Conservation (phyloP, 2,329 filamentous ascomycete genomes). For the Pseudogymnoascus sp. region DNA sequence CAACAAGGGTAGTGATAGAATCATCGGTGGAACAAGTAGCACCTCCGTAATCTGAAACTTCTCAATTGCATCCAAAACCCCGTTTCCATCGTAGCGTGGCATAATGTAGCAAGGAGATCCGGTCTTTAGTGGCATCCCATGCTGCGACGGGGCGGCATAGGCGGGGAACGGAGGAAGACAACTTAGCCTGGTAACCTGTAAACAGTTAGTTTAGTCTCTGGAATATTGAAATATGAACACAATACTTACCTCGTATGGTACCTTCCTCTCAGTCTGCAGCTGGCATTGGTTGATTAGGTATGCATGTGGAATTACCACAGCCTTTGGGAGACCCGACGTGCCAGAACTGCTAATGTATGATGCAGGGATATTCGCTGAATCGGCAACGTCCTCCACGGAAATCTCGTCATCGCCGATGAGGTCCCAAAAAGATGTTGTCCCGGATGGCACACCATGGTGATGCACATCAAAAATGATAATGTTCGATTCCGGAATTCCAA, state of each 20-base stretch:
- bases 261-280: conserved; percentile 43
- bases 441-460: background rate
- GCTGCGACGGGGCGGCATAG: conserved; percentile 68
- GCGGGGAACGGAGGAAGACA: conserved; percentile 49
- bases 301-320: conserved; percentile 30
- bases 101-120: conserved; percentile 65
- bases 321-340: conserved; percentile 50
- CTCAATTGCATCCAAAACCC: conserved; percentile 60
- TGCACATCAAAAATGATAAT: conserved; percentile 17
- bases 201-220: conserved; percentile 27
- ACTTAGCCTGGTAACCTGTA: conserved; percentile 40
- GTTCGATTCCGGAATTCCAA: conserved; percentile 19
- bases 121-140: conserved; percentile 59
- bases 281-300: conserved; percentile 30
- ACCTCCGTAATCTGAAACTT: conserved; percentile 59
- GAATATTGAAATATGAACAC: conserved; percentile 37
- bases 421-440: background rate
- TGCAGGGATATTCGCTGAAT: conserved; percentile 29
- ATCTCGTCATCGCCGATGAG: background rate
- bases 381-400: conserved; percentile 13
- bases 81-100: conserved; percentile 65
- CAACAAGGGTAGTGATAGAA: conserved; percentile 46
- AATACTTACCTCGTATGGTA: conserved; percentile 43
- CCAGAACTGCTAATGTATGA: conserved; percentile 36
- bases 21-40: conserved; percentile 64